Base-by-base conservation (phyloP, 2,329 filamentous ascomycete species). In the Tolypocladium paradoxum region DNA sequence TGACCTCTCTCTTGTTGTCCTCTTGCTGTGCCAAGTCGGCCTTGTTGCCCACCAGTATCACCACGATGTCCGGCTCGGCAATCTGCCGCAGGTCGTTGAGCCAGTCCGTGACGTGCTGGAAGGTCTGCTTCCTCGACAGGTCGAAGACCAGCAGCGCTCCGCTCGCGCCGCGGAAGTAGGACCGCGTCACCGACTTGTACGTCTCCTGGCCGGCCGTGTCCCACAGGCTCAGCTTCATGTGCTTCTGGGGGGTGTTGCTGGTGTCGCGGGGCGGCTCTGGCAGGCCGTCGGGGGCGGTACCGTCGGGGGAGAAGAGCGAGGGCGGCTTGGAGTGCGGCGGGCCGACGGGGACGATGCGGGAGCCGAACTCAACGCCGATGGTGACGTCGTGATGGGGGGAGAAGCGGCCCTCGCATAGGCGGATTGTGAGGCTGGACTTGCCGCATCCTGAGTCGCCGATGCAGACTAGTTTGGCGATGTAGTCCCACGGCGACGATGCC, bases 391-490 rank as follows among this genome's bases (percentile, higher is more conserved):
- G 92, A 68, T 93, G 88, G 52, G 88, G 82, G 53, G 88, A 90
- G 77, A 97, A 96, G 69, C 92, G 89, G 63, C 91, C 91, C 78
- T 96, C 92, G 75, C 92, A 96, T 58, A 97, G 88, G 58, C 92
- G 89, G 68, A 96, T 91, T 53, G 91, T 96, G 62, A 96, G 82
- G 71, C 89, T 83, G 57, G 90, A 95, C 77, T 99, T 99, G 65
- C 93, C 93, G 67, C 90, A 95, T 68, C 91, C 93, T 47, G 88
- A 93, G 75, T 97, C 93, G 70, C 93, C 93, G 65, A 99, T 90
- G 75, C 90, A 95, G 67, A 97, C 92, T 64, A 99, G 88, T 74
- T 99, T 99, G 70, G 92, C 91, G 68, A 97, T 99, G 76, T 95
- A 97, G 76, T 97, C 90, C 92, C 92, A 97, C 71, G 90, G 86